Conservation (phyloP, 139 green algal genomes). For the Axilococcus clingmanii region DNA sequence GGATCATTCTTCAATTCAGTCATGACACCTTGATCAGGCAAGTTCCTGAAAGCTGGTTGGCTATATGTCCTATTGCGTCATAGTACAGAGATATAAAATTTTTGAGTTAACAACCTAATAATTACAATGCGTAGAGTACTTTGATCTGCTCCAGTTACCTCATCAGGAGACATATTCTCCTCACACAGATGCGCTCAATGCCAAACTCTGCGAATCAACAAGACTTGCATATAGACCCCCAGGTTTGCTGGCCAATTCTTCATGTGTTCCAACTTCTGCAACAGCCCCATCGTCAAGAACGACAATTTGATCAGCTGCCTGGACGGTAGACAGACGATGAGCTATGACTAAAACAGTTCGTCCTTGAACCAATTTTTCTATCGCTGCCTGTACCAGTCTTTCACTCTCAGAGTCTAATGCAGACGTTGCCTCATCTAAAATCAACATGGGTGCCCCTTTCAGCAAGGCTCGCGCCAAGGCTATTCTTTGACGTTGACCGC, state of each 20-base stretch:
- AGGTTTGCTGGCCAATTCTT: conserved; percentile 20
- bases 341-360: conserved; percentile 54
- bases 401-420: conserved; percentile 42
- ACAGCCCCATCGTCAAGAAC: conserved; percentile 43
- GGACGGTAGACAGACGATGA: conserved; percentile 62
- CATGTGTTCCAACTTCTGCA: conserved; percentile 38
- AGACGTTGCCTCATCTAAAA: conserved; percentile 55
- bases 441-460: conserved; percentile 50
- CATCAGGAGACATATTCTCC: too few species aligned
- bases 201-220: conserved; percentile 29
- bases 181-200: too few species aligned
- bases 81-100: too few species aligned
- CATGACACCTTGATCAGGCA: too few species aligned
- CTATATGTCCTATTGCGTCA: too few species aligned
- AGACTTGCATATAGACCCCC: conserved; percentile 35
- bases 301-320: conserved; percentile 44
- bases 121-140: too few species aligned
- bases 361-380: conserved; percentile 36
- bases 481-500: conserved; percentile 75
- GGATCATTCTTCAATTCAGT: too few species aligned
- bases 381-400: conserved; percentile 39
- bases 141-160: too few species aligned
- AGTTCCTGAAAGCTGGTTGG: too few species aligned
- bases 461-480: conserved; percentile 64
- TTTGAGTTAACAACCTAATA: too few species aligned